Conservation (phyloP, 2,329 filamentous ascomycete species). For the Trichocomaceae sp. region DNA sequence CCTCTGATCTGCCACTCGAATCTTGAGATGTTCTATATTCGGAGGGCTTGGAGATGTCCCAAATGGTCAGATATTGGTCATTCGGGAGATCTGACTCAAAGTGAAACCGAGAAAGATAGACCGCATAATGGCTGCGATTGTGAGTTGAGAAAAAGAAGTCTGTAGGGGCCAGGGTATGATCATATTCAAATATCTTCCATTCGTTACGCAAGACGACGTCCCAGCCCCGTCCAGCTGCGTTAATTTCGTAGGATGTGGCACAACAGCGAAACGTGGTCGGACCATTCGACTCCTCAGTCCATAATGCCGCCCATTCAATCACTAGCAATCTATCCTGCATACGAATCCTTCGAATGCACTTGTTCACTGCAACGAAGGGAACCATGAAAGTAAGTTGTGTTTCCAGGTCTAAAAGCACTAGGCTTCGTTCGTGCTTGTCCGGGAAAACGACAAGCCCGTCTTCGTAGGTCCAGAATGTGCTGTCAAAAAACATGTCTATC, state of each 20-base stretch:
- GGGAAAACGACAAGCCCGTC: slow-evolving; percentile 53
- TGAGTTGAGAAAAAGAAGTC: slow-evolving; percentile 60
- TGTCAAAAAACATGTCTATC: slow-evolving; percentile 31
- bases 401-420: slow-evolving; percentile 47
- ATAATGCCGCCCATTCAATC: slow-evolving; percentile 59
- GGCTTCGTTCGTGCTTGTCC: slow-evolving; percentile 25
- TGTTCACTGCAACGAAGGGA: slow-evolving; percentile 47
- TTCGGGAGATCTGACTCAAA: too few species aligned
- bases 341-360: slow-evolving; percentile 50
- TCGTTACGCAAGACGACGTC: slow-evolving; percentile 49
- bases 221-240: slow-evolving; percentile 29
- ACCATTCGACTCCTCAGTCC: slow-evolving; percentile 45
- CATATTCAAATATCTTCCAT: slow-evolving; percentile 55
- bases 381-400: slow-evolving; percentile 40
- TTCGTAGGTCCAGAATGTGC: slow-evolving; percentile 51
- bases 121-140: slow-evolving; percentile 52
- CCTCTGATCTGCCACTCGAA: slow-evolving; percentile 32
- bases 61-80: slow-evolving; percentile 50
- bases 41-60: slow-evolving; percentile 51
- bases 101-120: slow-evolving; percentile 45
- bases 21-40: slow-evolving; percentile 48
- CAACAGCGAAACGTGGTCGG: slow-evolving; percentile 55
- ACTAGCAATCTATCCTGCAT: slow-evolving; percentile 51
- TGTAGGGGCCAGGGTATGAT: slow-evolving; percentile 48
- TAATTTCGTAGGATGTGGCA: slow-evolving; percentile 53